Evolutionary conservation across 2,329 filamentous ascomycete genomes (phyloP).

Genomic region (Capronia coronata): DNA sequence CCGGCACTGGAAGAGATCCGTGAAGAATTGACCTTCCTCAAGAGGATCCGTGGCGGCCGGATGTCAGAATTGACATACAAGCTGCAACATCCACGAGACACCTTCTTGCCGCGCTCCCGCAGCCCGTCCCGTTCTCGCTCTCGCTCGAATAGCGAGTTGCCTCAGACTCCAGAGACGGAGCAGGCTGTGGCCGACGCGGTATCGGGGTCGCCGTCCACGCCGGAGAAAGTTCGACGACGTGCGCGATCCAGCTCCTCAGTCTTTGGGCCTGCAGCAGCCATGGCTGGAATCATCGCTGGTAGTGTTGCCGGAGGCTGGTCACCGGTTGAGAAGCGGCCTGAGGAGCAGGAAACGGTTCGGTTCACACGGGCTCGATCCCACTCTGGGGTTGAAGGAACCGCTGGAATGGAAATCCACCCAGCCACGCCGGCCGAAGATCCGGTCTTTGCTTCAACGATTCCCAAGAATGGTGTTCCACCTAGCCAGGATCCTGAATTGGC

Average conservation of each 20-base stretch:
- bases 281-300: slow-evolving; percentile 61
- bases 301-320: slow-evolving; percentile 58
- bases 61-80: slow-evolving; percentile 56
- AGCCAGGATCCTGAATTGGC: slow-evolving; percentile 44
- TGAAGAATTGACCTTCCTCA: slow-evolving; percentile 58
- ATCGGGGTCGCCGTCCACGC: slow-evolving; percentile 44
- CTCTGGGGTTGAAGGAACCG: slow-evolving; percentile 37
- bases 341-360: slow-evolving; percentile 33
- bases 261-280: slow-evolving; percentile 56
- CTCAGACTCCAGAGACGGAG: slow-evolving; percentile 40
- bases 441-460: slow-evolving; percentile 36
- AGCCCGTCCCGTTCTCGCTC: slow-evolving; percentile 36
- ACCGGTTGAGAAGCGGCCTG: slow-evolving; percentile 46
- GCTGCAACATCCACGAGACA: slow-evolving; percentile 53
- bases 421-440: slow-evolving; percentile 42
- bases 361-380: slow-evolving; percentile 36
- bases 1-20: slow-evolving; percentile 57
- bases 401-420: slow-evolving; percentile 44
- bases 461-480: slow-evolving; percentile 36
- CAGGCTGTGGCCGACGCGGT: slow-evolving; percentile 34
- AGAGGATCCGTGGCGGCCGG: slow-evolving; percentile 57
- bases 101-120: slow-evolving; percentile 35
- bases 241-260: slow-evolving; percentile 52
- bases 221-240: slow-evolving; percentile 46
- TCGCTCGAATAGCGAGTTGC: slow-evolving; percentile 38